Conservation (phyloP, 2,329 filamentous ascomycete genomes). For the Juglanconis juglandina region DNA sequence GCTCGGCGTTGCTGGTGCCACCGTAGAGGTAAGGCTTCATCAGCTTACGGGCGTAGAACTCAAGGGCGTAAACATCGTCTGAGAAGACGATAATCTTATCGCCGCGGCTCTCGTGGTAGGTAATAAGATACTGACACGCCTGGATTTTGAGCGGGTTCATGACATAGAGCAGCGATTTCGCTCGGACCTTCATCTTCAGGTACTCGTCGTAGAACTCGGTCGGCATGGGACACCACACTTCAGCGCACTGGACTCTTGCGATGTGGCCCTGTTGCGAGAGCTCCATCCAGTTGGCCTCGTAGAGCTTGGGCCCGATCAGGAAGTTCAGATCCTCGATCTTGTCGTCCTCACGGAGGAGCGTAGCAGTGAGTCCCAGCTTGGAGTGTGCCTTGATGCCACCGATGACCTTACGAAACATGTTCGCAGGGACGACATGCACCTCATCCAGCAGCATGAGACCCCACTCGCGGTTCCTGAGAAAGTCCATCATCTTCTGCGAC, state of each 20-base stretch:
- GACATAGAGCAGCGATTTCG: conserved; percentile 66
- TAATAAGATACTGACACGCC: conserved; percentile 95
- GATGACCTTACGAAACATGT: conserved; percentile 93
- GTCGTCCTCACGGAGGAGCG: conserved; percentile 91
- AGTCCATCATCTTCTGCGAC: conserved; percentile 96
- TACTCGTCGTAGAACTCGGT: conserved; percentile 98
- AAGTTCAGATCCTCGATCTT: conserved; percentile 98
- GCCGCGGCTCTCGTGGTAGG: conserved; percentile 90
- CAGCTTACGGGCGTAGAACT: conserved; percentile 79
- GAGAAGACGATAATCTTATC: conserved; percentile 99
- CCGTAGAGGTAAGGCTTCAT: conserved; percentile 90
- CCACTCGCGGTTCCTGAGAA: conserved; percentile 86
- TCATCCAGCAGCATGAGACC: conserved; percentile 96
- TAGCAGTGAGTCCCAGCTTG: conserved; percentile 91
- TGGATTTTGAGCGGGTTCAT: conserved; percentile 99
- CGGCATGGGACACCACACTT: conserved; percentile 99
- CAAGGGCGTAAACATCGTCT: conserved; percentile 90
- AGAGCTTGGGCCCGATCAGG: conserved; percentile 92
- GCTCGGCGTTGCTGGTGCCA: conserved; percentile 79
- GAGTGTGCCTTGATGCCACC: conserved; percentile 91
- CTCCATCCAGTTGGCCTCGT: conserved; percentile 99
- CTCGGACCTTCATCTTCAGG: conserved; percentile 60
- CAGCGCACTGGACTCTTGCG: conserved; percentile 92
- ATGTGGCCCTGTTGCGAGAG: conserved; percentile 95
- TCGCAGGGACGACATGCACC: conserved; percentile 94